Conservation (phyloP, 495 filamentous ascomycete genomes). For the Staphylotrichum longicolle region DNA sequence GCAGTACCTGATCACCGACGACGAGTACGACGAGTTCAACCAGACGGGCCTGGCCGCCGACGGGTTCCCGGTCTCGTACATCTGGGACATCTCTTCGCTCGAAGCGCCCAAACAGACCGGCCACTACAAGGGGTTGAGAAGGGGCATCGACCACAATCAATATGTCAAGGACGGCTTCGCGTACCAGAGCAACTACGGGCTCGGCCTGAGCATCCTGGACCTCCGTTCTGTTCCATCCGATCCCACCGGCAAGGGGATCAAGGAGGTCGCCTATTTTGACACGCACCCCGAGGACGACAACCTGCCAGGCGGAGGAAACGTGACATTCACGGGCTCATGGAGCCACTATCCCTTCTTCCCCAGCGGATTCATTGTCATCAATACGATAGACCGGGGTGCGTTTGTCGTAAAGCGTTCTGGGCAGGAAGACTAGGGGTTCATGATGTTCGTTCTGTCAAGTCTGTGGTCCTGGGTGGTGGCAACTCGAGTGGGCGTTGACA, state of each 20-base stretch:
- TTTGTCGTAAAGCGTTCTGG: constrained; percentile 45
- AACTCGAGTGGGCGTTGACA: too few species aligned
- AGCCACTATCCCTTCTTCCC: constrained; percentile 51
- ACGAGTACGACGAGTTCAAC: constrained; percentile 55
- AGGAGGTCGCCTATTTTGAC: constrained; percentile 54
- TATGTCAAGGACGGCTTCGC: constrained; percentile 48
- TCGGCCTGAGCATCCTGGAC: constrained; percentile 52
- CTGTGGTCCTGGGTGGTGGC: neutral
- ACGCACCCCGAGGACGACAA: constrained; percentile 55
- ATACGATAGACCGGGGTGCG: constrained; percentile 55
- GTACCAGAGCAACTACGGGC: constrained; percentile 55
- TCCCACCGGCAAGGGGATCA: constrained; percentile 36
- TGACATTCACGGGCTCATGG: constrained; percentile 55
- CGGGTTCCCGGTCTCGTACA: constrained; percentile 47
- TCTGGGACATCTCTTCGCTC: constrained; percentile 54
- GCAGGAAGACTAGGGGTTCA: neutral
- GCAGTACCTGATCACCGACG: constrained; percentile 52
- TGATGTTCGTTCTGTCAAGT: too few species aligned
- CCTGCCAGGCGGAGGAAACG: constrained; percentile 34
- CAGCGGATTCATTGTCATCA: constrained; percentile 52
- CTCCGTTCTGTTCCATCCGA: constrained; percentile 43
- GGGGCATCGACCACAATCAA: constrained; percentile 57
- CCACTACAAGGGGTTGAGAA: constrained; percentile 39
- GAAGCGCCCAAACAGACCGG: constrained; percentile 51
- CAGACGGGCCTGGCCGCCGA: constrained; percentile 40